phyloP scores from a whole-genome alignment of 2,329 filamentous ascomycete genomes.

The Colletotrichum zoysiae region DNA sequence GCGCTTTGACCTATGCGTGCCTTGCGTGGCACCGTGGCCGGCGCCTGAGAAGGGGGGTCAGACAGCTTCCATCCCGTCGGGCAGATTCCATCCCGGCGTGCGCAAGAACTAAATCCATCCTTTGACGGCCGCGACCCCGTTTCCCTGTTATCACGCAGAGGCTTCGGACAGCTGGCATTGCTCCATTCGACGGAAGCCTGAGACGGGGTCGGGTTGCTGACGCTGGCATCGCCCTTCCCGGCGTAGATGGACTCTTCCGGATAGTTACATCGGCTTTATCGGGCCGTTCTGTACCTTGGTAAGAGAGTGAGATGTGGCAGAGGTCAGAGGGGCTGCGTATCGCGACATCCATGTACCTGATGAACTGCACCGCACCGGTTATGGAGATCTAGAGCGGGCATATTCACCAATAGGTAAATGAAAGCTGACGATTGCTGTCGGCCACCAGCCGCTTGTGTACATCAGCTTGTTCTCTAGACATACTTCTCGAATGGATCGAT shows the following conservation, averaged over 20 bases:
- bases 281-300: no score
- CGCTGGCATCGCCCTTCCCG: not conserved
- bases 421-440: not conserved
- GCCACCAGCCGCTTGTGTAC: not conserved
- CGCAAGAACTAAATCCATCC: not conserved
- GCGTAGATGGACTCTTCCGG: no score
- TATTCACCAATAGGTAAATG: not conserved
- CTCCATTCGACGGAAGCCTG: not conserved
- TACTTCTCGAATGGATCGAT: not conserved
- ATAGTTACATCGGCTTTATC: no score
- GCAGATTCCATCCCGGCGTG: not conserved
- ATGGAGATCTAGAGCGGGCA: not conserved
- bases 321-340: no score
- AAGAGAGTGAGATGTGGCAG: no score
- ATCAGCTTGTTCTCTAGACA: not conserved
- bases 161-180: not conserved
- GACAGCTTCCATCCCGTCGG: not conserved
- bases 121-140: no score
- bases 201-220: not conserved
- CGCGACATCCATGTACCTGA: no score
- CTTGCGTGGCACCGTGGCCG: no score
- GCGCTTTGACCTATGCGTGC: no score
- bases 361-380: no score
- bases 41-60: not conserved
- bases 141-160: not conserved